Percentiles rank a stretch among this genome's conserved stretches.
phyloP scores from a whole-genome alignment of 495 filamentous ascomycete species.

The Aspergillus homomorphus region DNA sequence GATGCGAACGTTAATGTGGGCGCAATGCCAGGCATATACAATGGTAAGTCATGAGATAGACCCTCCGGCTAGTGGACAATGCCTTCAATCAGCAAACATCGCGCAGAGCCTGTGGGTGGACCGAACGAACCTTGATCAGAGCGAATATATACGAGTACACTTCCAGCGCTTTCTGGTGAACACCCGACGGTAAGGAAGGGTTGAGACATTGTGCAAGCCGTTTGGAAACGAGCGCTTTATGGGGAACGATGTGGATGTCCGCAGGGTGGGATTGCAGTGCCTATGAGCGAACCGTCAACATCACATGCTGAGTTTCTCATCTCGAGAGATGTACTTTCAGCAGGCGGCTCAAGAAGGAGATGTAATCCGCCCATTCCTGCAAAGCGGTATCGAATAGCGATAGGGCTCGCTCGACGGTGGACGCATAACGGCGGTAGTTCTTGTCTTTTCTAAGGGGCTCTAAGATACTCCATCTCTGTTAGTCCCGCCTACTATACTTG shows the following conservation, averaged over 20 bases:
- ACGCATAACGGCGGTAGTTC: slow-evolving; percentile 85
- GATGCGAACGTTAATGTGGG: slow-evolving; percentile 91
- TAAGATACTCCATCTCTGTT: slow-evolving; percentile 24
- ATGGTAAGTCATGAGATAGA: slow-evolving; percentile 72
- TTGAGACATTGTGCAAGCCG: slow-evolving; percentile 93
- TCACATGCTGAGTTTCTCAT: slow-evolving; percentile 18
- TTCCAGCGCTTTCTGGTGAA: slow-evolving; percentile 97
- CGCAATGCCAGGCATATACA: slow-evolving; percentile 87
- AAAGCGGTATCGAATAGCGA: slow-evolving; percentile 87
- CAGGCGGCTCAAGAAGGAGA: slow-evolving; percentile 88
- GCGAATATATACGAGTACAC: slow-evolving; percentile 86
- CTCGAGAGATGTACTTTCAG: slow-evolving; percentile 62
- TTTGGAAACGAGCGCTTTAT: slow-evolving; percentile 80
- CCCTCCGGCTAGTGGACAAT: slow-evolving; percentile 52
- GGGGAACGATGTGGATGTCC: slow-evolving; percentile 68
- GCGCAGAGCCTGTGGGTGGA: neutral
- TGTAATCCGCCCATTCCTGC: slow-evolving; percentile 99
- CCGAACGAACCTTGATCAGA: slow-evolving; percentile 31
- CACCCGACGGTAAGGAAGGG: slow-evolving; percentile 86
- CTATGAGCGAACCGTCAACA: slow-evolving; percentile 43
- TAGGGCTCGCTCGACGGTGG: slow-evolving; percentile 80
- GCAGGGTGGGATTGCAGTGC: slow-evolving; percentile 83
- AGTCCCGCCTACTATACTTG: neutral
- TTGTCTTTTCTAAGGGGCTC: slow-evolving; percentile 81
- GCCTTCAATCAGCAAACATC: slow-evolving; percentile 12